Conservation (phyloP, 1,139 yeast genomes). For the Eremothecium coryli region DNA sequence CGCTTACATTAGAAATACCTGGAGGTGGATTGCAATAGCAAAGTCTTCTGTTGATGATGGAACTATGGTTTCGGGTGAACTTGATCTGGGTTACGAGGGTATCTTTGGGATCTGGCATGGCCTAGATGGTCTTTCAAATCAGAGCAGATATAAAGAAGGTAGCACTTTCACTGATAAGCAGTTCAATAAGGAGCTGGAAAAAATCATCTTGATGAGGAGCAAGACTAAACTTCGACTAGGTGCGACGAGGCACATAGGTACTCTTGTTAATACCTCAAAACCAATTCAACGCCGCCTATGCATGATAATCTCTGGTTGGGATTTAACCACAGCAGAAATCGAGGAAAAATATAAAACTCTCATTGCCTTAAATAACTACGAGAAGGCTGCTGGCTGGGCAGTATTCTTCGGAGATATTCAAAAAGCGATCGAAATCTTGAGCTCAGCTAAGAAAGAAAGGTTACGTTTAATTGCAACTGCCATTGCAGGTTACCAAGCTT, state of each 20-base stretch:
- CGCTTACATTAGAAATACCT: slow-evolving; percentile 58
- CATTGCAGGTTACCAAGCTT: slow-evolving; percentile 83
- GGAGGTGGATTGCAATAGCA: slow-evolving; percentile 84
- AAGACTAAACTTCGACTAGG: slow-evolving; percentile 23
- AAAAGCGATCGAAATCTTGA: slow-evolving; percentile 66
- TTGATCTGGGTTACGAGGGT: slow-evolving; percentile 83
- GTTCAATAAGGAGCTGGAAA: slow-evolving; percentile 38
- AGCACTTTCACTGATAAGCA: slow-evolving; percentile 37
- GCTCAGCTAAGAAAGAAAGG: slow-evolving; percentile 37
- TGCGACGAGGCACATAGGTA: slow-evolving; percentile 15
- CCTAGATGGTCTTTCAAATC: slow-evolving; percentile 48
- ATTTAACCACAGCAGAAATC: slow-evolving; percentile 65
- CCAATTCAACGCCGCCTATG: slow-evolving; percentile 66
- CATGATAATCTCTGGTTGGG: slow-evolving; percentile 86
- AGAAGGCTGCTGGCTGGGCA: slow-evolving; percentile 97
- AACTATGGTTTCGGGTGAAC: slow-evolving; percentile 51
- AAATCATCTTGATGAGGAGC: slow-evolving; percentile 28
- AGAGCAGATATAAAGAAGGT: slow-evolving; percentile 39
- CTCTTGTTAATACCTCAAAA: slow-evolving; percentile 33
- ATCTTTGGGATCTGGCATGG: slow-evolving; percentile 89
- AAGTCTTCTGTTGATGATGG: slow-evolving; percentile 59
- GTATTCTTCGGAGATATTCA: slow-evolving; percentile 85
- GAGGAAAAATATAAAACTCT: slow-evolving; percentile 58
- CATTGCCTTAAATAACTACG: slow-evolving; percentile 52
- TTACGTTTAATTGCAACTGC: slow-evolving; percentile 83